These are phyloP conservation scores for Lodderomyces oxycetoniae DNA, from an alignment of 1,139 yeast genomes.

Conservation along the genomic window DNA sequence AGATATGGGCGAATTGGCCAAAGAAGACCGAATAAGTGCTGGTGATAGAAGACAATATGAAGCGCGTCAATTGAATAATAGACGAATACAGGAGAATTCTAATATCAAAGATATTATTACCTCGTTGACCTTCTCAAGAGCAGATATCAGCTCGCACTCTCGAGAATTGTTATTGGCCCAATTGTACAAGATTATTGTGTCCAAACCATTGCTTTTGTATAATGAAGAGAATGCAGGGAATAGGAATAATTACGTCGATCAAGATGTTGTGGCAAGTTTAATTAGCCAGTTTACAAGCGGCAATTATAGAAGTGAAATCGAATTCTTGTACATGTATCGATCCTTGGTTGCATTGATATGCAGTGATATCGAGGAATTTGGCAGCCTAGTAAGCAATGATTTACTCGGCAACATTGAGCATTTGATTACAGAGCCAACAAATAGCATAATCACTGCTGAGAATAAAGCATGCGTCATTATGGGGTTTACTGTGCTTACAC, in stretches of 20 bases:
- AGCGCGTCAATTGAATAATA: slow-evolving; percentile 29
- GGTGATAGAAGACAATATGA: slow-evolving; percentile 30
- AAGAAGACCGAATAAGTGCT: slow-evolving; percentile 14
- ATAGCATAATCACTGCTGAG: slow-evolving; percentile 30
- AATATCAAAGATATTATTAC: slow-evolving; percentile 37
- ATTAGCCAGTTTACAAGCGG: slow-evolving; percentile 28
- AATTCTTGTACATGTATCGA: slow-evolving; percentile 40
- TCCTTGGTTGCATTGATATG: slow-evolving; percentile 40
- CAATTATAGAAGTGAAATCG: slow-evolving; percentile 39
- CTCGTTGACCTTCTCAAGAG: slow-evolving; percentile 38
- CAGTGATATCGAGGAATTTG: slow-evolving; percentile 51
- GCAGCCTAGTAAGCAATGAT: slow-evolving; percentile 39
- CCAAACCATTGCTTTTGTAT: slow-evolving; percentile 36
- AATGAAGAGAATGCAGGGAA: slow-evolving; percentile 37
- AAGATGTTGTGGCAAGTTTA: slow-evolving; percentile 32
- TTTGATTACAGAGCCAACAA: slow-evolving; percentile 34
- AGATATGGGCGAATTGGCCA: slow-evolving; percentile 14
- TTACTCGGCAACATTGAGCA: slow-evolving; percentile 31
- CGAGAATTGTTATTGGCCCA: slow-evolving; percentile 50
- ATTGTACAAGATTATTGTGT: slow-evolving; percentile 43
- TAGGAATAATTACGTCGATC: slow-evolving; percentile 28
- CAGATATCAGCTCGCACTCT: slow-evolving; percentile 45
- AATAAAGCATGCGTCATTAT: slow-evolving; percentile 39
- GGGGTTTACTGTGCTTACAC: slow-evolving; percentile 42
- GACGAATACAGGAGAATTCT: slow-evolving; percentile 35